Base-by-base conservation (phyloP, 1,284 basidiomycete genomes). In the Ustilago tritici region DNA sequence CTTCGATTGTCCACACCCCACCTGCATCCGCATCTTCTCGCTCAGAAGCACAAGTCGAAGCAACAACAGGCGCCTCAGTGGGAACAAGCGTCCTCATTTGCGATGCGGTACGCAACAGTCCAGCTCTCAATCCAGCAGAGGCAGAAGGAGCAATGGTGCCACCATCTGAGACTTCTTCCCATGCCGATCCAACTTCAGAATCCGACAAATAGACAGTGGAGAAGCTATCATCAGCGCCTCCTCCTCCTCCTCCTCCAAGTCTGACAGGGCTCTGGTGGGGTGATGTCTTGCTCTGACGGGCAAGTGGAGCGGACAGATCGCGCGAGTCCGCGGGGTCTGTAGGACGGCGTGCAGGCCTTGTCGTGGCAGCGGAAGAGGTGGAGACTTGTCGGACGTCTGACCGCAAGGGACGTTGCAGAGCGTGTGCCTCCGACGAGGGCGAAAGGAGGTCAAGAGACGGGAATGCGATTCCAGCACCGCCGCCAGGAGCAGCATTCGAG, bases 91-190 rank as follows among this genome's bases (percentile, higher is more conserved):
- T 47, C 14, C 61, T 47, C 57, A 54, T 47, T 3, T 61, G 70
- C 19, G 70, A 73, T 1, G 46, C 57, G 7, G 61, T 54, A 2
- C 65, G 56, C 19, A 52, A n/a, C n/a, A 67, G 14, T 1, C 23
- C 52, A 34, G 53, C 35, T 3, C 10, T 49, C 8, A 38, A 15
- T 15, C 53, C 38, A 23, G 53, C 57, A 32, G 58, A 70, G 2
- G 38, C 46, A 3, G 62, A 72, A 3, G 65, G 56, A 2, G 76
- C 70, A 32, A 78, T 70, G 14, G 76, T 78, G 38, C 76, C 76
- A 2, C 71, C 76, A n/a, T 78, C 76, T n/a, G 76, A 78, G 8
- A 78, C 67, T 55, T 78, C 76, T 55, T 78, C 76, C 76, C 76
- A 78, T 4, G 55, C 76, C 8, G 76, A 78, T 12, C 69, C 76